Evolutionary conservation across 495 filamentous ascomycete species (phyloP).

Genomic region (Niebla homalea): DNA sequence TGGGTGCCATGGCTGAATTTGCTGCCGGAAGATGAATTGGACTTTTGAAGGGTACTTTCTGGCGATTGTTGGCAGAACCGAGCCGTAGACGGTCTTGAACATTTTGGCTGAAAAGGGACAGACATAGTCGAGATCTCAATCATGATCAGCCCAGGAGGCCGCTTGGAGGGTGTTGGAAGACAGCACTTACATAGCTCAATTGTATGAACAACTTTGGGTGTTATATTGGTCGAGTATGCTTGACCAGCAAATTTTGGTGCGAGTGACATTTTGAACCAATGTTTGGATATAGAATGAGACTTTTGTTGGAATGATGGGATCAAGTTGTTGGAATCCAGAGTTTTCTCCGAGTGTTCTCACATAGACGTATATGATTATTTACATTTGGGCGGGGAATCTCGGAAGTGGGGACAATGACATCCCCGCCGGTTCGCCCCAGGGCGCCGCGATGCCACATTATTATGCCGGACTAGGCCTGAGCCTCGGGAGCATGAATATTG

Average conservation of each 20-base stretch:
- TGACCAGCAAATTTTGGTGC: conserved; percentile 67
- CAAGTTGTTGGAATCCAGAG: no score
- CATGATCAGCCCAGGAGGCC: conserved; percentile 1
- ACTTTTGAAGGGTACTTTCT: conserved; percentile 45
- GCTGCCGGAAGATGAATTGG: conserved; percentile 71
- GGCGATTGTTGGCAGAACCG: conserved; percentile 41
- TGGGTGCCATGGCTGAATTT: conserved; percentile 94
- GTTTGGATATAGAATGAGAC: no score
- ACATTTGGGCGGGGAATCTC: no score
- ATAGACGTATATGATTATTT: no score
- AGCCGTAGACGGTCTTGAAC: conserved; percentile 55
- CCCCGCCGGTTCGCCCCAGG: no score
- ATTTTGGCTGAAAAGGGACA: conserved; percentile 63
- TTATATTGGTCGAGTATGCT: conserved; percentile 35
- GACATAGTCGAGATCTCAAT: conserved; percentile 64
- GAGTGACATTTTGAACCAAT: conserved; percentile 45
- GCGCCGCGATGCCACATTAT: no score
- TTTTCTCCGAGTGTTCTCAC: no score
- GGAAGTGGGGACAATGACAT: no score
- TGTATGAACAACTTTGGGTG: conserved; percentile 47
- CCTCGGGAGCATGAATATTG: no score
- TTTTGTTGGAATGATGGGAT: no score
- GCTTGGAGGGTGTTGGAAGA: not conserved
- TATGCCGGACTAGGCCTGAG: no score
- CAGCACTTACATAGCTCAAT: conserved; percentile 49